Percentiles rank a stretch among this genome's conserved stretches.
Conservation (phyloP, 768 basidiomycete species). For the Xanthoconium stramineum region DNA sequence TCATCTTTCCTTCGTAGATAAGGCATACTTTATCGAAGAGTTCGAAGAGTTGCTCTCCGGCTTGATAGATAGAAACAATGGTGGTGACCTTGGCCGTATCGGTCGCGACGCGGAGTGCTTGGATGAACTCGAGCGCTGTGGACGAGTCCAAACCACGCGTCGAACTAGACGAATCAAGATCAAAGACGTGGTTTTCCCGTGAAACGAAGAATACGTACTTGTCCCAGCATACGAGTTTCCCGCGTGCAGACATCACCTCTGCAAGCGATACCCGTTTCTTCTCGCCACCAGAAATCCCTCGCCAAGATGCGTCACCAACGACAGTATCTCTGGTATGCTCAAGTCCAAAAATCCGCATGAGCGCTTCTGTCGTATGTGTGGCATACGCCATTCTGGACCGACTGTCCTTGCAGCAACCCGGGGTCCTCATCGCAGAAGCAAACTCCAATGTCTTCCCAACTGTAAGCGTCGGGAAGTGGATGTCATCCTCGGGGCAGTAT, state of each 20-base stretch:
- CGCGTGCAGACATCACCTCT: conserved; percentile 63
- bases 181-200: not conserved
- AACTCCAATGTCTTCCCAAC: conserved; percentile 48
- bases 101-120: conserved; percentile 60
- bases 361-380: conserved; percentile 39
- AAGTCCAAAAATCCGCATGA: conserved; percentile 73
- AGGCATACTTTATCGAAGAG: conserved; percentile 52
- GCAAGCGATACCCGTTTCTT: conserved; percentile 40
- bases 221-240: conserved; percentile 71
- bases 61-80: conserved; percentile 85
- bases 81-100: conserved; percentile 54
- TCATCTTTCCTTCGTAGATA: conserved; percentile 8
- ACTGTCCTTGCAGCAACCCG: conserved; percentile 24
- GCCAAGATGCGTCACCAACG: not conserved
- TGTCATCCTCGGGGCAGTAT: conserved; percentile 35
- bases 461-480: conserved; percentile 35
- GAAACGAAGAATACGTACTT: conserved; percentile 43
- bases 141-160: conserved; percentile 65
- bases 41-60: conserved; percentile 61
- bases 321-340: conserved; percentile 45
- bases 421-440: conserved; percentile 49
- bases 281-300: not conserved
- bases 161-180: conserved; percentile 40
- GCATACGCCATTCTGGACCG: conserved; percentile 29
- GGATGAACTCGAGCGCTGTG: conserved; percentile 72